A percentile compares a stretch with the other conserved stretches of the same genome.
These are phyloP conservation scores for Rubroshorea leprosula DNA, from an alignment of 345 rosid genomes.

Conservation along the genomic window DNA sequence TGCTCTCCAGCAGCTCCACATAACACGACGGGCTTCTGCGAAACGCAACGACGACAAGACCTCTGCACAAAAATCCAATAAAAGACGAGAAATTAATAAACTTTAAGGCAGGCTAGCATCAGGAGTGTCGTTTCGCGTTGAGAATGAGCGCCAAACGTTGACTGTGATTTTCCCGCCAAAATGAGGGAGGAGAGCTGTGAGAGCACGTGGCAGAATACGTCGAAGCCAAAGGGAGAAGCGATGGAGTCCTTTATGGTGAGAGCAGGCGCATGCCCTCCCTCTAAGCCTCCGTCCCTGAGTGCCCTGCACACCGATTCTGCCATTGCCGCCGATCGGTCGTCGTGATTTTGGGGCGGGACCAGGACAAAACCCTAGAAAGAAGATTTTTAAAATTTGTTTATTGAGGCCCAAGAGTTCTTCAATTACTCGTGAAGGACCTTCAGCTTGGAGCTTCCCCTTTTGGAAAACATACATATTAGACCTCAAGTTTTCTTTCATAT, in stretches of 20 bases:
- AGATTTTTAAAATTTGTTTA: background rate
- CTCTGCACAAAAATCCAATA: conserved; percentile 30
- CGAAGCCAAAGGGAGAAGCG: conserved; percentile 59
- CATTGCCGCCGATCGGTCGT: conserved; percentile 27
- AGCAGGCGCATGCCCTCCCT: conserved; percentile 79
- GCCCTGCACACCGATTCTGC: conserved; percentile 72
- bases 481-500: background rate
- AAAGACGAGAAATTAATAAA: background rate
- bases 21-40: conserved; percentile 66
- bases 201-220: conserved; percentile 59
- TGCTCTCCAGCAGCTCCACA: conserved; percentile 42
- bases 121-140: too few species aligned
- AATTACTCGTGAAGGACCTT: background rate
- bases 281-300: conserved; percentile 75
- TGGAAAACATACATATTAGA: too few species aligned
- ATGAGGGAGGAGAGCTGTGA: conserved; percentile 47
- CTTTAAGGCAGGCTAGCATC: background rate
- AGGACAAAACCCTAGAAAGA: background rate
- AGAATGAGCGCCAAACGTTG: conserved; percentile 26
- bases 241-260: conserved; percentile 67
- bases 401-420: background rate
- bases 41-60: conserved; percentile 61
- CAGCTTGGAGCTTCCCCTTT: background rate
- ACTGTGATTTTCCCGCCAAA: conserved; percentile 71
- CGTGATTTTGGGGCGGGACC: background rate